These are phyloP conservation scores for Hypholoma sublateritium DNA, from an alignment of 768 basidiomycete species.

Conservation along the genomic window DNA sequence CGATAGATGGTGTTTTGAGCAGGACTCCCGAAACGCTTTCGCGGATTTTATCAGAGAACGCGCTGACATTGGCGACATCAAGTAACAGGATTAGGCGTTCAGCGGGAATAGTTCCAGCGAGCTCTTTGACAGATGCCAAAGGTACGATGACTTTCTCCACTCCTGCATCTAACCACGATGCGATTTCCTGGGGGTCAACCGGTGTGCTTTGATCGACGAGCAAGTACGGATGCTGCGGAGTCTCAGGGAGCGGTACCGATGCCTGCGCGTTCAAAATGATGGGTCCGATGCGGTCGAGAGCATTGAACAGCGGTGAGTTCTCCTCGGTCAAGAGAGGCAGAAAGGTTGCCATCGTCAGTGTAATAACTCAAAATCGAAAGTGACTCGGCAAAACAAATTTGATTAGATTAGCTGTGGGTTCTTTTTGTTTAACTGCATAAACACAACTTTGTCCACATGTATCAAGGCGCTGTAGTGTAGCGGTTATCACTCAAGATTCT, in stretches of 20 bases:
- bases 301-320: conserved; percentile 48
- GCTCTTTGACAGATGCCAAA: conserved; percentile 60
- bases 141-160: conserved; percentile 79
- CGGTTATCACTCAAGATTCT: conserved; percentile 39
- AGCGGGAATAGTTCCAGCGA: conserved; percentile 66
- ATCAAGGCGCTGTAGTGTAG: conserved; percentile 31
- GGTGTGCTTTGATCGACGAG: conserved; percentile 52
- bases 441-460: not conserved
- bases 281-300: conserved; percentile 77
- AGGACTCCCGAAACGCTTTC: conserved; percentile 77
- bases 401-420: conserved; percentile 5
- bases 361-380: not conserved
- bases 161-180: conserved; percentile 73
- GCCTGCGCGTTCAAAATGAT: conserved; percentile 52
- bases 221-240: conserved; percentile 43
- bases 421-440: not conserved
- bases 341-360: conserved; percentile 46
- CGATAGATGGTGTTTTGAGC: conserved; percentile 70
- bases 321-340: conserved; percentile 58
- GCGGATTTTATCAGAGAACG: conserved; percentile 73
- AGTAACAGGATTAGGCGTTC: conserved; percentile 76
- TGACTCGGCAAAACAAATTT: conserved; percentile 14
- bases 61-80: conserved; percentile 69
- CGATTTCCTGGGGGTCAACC: conserved; percentile 52
- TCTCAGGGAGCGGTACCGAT: conserved; percentile 29